These are phyloP conservation scores for Trichoderma sp. DNA, from an alignment of 2,329 filamentous ascomycete genomes.

Conservation along the genomic window DNA sequence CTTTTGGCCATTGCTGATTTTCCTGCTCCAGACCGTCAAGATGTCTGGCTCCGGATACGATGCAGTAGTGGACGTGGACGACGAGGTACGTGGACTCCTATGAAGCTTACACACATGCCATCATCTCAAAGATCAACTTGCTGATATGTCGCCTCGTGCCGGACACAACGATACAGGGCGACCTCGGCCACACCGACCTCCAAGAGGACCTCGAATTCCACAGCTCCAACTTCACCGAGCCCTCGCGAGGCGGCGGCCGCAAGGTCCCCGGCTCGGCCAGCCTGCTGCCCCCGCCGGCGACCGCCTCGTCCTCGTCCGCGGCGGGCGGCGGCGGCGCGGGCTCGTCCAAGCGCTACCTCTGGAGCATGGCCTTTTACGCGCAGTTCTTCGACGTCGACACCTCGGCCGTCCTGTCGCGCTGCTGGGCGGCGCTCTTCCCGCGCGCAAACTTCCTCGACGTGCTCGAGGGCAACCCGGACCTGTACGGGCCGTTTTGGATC, in stretches of 20 bases:
- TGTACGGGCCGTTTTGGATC: slow-evolving; percentile 99
- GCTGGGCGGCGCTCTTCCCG: slow-evolving; percentile 85
- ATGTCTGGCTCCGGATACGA: slow-evolving; percentile 92
- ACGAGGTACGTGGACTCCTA: slow-evolving; percentile 66
- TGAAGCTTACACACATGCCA: background rate
- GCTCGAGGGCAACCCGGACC: slow-evolving; percentile 91
- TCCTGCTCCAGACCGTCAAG: slow-evolving; percentile 34
- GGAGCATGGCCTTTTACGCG: slow-evolving; percentile 90
- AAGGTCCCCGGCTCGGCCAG: slow-evolving; percentile 45
- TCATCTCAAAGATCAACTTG: background rate
- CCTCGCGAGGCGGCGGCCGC: slow-evolving; percentile 42
- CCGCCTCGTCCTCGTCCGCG: slow-evolving; percentile 47
- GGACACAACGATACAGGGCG: slow-evolving; percentile 65
- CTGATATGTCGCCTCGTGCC: slow-evolving; percentile 19
- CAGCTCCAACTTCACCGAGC: slow-evolving; percentile 78
- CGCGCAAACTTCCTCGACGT: slow-evolving; percentile 95
- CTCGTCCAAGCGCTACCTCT: slow-evolving; percentile 82
- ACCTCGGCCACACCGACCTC: slow-evolving; percentile 96
- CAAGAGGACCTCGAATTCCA: slow-evolving; percentile 99
- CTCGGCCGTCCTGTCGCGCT: slow-evolving; percentile 81
- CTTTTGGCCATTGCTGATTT: background rate
- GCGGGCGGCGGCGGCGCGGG: no score
- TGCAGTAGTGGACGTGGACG: slow-evolving; percentile 95
- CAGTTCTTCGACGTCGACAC: slow-evolving; percentile 99
- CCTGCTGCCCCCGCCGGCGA: slow-evolving; percentile 60